phyloP scores from a whole-genome alignment of 345 rosid genomes.

The Sonneratia caseolaris region DNA sequence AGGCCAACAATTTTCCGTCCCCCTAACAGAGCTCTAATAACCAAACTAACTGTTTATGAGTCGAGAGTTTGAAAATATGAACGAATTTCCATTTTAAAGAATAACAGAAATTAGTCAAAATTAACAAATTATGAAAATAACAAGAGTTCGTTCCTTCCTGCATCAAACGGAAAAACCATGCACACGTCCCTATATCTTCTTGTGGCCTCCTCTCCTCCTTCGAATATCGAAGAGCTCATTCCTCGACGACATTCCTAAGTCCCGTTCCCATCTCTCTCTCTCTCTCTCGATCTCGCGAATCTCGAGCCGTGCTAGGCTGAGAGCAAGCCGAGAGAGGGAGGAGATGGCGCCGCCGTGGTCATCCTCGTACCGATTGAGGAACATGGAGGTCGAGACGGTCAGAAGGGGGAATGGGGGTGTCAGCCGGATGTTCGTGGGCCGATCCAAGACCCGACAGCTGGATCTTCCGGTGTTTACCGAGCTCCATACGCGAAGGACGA shows the following conservation, averaged over 20 bases:
- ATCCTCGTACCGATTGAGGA: not conserved
- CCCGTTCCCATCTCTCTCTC: not conserved
- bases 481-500: not conserved
- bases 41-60: no score
- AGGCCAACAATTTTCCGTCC: no score
- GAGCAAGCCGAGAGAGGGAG: not conserved
- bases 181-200: not conserved
- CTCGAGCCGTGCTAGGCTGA: not conserved
- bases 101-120: no score
- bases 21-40: no score
- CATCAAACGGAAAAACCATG: not conserved
- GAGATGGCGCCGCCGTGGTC: conserved; percentile 5
- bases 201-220: not conserved
- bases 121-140: not conserved
- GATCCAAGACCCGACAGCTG: not conserved
- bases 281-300: not conserved
- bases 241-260: not conserved
- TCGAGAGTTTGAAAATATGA: no score
- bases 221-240: not conserved
- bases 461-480: not conserved
- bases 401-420: no score
- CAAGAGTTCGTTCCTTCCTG: not conserved
- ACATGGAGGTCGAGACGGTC: not conserved
- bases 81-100: no score
- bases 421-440: not conserved